phyloP scores from a whole-genome alignment of 1,139 yeast genomes.

The Spathaspora sp. region DNA sequence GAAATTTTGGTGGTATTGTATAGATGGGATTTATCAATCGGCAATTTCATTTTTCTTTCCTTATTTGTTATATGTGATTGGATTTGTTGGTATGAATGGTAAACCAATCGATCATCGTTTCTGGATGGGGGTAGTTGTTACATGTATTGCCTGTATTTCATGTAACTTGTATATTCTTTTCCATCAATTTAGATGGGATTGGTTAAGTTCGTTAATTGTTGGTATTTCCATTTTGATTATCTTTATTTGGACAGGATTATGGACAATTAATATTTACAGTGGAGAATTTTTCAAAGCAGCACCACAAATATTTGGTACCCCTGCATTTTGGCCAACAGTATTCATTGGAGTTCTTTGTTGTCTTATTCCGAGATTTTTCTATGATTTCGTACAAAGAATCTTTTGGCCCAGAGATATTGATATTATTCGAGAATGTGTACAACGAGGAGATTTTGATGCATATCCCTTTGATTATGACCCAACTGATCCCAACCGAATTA shows the following conservation, averaged over 20 bases:
- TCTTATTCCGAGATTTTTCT: constrained; percentile 72
- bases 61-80: constrained; percentile 57
- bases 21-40: constrained; percentile 89
- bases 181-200: constrained; percentile 94
- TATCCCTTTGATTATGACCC: constrained; percentile 65
- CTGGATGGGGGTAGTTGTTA: constrained; percentile 80
- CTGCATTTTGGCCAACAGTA: constrained; percentile 80
- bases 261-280: constrained; percentile 62
- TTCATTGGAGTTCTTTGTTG: constrained; percentile 71
- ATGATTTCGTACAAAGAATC: constrained; percentile 61
- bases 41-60: constrained; percentile 86
- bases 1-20: constrained; percentile 83
- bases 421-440: constrained; percentile 75
- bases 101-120: constrained; percentile 76
- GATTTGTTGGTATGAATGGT: constrained; percentile 63
- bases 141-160: constrained; percentile 74
- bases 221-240: constrained; percentile 64
- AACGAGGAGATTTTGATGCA: constrained; percentile 57
- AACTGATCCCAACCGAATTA: constrained; percentile 51
- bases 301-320: constrained; percentile 66
- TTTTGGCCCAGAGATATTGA: constrained; percentile 79
- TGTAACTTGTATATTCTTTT: constrained; percentile 78
- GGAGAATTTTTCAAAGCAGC: constrained; percentile 79
- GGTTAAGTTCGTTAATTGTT: constrained; percentile 68
- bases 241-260: constrained; percentile 88